Conservation (phyloP, 2,329 filamentous ascomycete species). For the Colletotrichum graminicola region DNA sequence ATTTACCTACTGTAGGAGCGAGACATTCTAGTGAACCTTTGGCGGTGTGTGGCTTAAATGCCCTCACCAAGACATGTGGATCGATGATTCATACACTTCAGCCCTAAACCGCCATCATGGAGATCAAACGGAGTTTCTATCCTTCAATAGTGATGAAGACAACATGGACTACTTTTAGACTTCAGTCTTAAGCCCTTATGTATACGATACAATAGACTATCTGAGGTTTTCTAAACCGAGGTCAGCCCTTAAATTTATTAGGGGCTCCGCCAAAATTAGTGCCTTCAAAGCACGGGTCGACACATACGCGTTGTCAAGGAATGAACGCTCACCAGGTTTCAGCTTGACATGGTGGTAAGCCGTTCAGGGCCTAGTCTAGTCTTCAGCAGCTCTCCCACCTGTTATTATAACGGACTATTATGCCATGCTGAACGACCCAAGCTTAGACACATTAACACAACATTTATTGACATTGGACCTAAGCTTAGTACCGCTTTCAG, state of each 20-base stretch:
- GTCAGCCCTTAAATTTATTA: background rate
- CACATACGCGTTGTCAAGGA: too few relatives aligned
- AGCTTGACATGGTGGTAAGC: too few relatives aligned
- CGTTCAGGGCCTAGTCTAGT: too few relatives aligned
- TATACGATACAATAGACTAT: background rate
- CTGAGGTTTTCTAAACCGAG: background rate
- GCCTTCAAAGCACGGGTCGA: too few relatives aligned
- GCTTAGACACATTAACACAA: background rate
- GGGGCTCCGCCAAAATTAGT: background rate
- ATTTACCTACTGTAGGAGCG: background rate
- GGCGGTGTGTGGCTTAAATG: background rate
- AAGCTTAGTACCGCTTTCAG: slow-evolving; percentile 23
- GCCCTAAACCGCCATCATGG: background rate
- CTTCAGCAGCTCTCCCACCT: background rate
- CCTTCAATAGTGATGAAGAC: background rate
- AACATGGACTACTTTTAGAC: background rate
- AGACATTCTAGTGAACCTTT: background rate
- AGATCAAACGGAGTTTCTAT: background rate
- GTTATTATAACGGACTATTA: background rate
- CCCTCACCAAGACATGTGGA: background rate
- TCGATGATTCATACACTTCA: slow-evolving; percentile 36
- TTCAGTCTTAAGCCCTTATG: background rate
- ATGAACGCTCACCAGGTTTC: too few relatives aligned
- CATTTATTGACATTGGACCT: background rate
- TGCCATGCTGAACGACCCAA: background rate